phyloP scores from a whole-genome alignment of 176 grass and related monocot species.

The Neostapfia colusana region DNA sequence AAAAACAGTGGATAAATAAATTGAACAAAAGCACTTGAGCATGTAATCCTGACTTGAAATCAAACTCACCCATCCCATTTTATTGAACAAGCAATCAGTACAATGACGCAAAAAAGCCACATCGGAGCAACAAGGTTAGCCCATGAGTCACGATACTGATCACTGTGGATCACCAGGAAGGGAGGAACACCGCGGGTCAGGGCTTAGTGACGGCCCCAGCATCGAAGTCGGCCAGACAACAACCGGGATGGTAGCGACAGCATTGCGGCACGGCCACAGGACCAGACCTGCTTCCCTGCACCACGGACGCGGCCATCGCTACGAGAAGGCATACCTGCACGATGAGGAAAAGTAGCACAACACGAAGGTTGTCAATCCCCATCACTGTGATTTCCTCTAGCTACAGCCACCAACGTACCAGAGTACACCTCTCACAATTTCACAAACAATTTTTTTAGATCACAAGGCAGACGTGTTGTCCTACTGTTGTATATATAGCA shows the following conservation, averaged over 20 bases:
- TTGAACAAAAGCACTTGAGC: too few species aligned
- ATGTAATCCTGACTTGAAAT: too few species aligned
- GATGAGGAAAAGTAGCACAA: conserved; percentile 17
- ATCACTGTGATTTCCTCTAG: background rate
- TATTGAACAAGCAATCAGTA: too few species aligned
- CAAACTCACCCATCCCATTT: too few species aligned
- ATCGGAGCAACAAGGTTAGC: too few species aligned
- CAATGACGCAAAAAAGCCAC: too few species aligned
- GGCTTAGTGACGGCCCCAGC: background rate
- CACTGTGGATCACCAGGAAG: background rate
- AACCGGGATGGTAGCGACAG: conserved; percentile 31
- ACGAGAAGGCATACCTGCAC: conserved; percentile 31
- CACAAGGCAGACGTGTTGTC: background rate
- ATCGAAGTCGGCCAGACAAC: background rate
- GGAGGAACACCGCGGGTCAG: background rate
- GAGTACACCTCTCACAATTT: background rate
- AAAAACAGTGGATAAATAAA: too few species aligned
- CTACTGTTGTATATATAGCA: background rate
- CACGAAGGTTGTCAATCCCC: background rate
- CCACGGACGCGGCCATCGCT: conserved; percentile 23
- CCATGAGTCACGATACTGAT: too few species aligned
- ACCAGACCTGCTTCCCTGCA: conserved; percentile 4
- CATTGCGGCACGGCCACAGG: background rate
- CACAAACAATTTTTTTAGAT: background rate
- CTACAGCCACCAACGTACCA: background rate